Evolutionary conservation across 2,329 filamentous ascomycete genomes (phyloP), one percentile per base, ranked within the genome.

Genomic region (Bretziella fagacearum): DNA sequence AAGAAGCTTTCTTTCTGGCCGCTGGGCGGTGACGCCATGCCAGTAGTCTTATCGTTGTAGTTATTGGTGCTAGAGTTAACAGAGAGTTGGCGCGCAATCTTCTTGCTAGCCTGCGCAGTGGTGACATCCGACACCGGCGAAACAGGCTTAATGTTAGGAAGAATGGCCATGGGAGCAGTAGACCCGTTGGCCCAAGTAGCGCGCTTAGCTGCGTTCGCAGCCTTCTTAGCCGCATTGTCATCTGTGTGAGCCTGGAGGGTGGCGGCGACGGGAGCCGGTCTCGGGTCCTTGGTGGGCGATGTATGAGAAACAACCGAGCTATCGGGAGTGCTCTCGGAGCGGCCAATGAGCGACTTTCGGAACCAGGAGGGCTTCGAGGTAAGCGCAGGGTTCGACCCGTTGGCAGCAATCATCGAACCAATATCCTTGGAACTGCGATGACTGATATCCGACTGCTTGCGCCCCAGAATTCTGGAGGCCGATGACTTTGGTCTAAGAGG

Each of bases 1-100:
- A 98, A 98, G 68, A 98, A 98, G 62, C 91, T 85, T 62, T 98
- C 91, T 59, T 93, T 93, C 48, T 86, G 83, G 15, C 74, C 83
- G 56, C 73, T 79, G 0, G 80, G 77, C 3, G 86, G 84, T 4
- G 85, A 91, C 13, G 74, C 77, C 20, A 87, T 67, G 18, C 79
- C 82, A 27, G 72, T 74, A 1, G 32, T 48, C 56, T 81, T 79
- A 46, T 87, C 91, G 58, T 86, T 95, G 60, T 95, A 95, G 64
- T 96, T 83, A 59, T 94, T 95, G 52, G 82, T 86, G 59, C 82
- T 83, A 5, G 89, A 96, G 48, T 84, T 84, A 39, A 95, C 79
- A 1, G 91, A 96, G 35, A 98, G 66, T 63, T 98, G 91, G 46
- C 91, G 77, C 48, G 89, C 87, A 64, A 96, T 85, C 69, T 98